A percentile compares a stretch with the other conserved stretches of the same genome.
Conservation (phyloP, 441 rosid genomes). For the Erodium chrysanthum region DNA sequence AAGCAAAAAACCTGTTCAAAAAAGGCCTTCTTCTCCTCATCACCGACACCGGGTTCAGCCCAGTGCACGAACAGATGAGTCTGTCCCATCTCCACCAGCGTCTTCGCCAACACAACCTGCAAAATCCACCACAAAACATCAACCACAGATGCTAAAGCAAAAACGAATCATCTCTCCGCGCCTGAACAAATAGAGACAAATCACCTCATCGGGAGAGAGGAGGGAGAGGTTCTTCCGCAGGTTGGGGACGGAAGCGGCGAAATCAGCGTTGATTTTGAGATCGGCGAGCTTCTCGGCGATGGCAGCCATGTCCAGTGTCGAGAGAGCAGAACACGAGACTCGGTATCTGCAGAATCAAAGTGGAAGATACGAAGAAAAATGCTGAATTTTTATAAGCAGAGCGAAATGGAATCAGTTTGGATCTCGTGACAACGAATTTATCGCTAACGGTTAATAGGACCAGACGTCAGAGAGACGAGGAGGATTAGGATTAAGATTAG, state of each 20-base stretch:
- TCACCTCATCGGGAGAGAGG: slow-evolving; percentile 57
- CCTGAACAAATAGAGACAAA: not conserved
- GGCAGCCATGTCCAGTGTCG: not conserved
- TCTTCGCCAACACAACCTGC: slow-evolving; percentile 71
- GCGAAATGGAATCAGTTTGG: not conserved
- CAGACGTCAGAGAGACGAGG: not conserved
- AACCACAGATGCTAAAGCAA: not conserved
- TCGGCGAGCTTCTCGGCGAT: slow-evolving; percentile 29
- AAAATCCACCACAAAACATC: slow-evolving; percentile 12
- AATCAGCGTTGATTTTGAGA: slow-evolving; percentile 28
- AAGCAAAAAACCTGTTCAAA: slow-evolving; percentile 52
- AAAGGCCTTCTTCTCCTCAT: slow-evolving; percentile 46
- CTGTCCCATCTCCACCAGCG: slow-evolving; percentile 63
- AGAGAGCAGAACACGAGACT: not conserved
- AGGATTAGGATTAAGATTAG: not conserved
- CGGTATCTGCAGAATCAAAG: not conserved
- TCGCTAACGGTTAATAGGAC: not conserved
- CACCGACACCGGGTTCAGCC: slow-evolving; percentile 64
- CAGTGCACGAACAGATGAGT: slow-evolving; percentile 62
- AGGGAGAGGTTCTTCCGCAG: slow-evolving; percentile 48
- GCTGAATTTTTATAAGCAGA: not conserved
- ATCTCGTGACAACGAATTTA: too few relatives aligned
- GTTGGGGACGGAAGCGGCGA: slow-evolving; percentile 43
- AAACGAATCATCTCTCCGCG: not conserved
- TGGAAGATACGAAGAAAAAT: not conserved